Evolutionary conservation across 2,329 filamentous ascomycete genomes (phyloP).

Genomic region (Chrysoporthe puriensis): DNA sequence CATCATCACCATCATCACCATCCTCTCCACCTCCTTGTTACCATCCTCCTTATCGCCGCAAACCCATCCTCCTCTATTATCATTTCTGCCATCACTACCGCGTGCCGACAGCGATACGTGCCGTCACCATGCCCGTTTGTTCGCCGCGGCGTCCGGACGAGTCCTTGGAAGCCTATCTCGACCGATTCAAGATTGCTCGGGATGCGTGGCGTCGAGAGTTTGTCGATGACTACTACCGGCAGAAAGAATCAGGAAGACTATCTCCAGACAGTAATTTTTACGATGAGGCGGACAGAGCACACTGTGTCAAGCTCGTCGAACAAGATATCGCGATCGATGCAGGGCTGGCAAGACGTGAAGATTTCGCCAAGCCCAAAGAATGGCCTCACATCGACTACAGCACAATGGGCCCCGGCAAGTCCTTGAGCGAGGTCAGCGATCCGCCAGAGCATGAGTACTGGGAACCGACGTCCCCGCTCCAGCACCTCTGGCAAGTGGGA

Average conservation of each 20-base stretch:
- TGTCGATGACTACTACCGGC: slow-evolving; percentile 5
- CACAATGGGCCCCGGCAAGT: slow-evolving; percentile 1
- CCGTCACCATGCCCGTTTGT: no score
- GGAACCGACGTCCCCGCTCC: neutral
- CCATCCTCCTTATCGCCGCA: no score
- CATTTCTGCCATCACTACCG: neutral
- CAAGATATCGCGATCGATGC: slow-evolving; percentile 2
- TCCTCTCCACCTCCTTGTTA: no score
- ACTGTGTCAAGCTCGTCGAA: no score
- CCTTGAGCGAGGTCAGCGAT: slow-evolving; percentile 12
- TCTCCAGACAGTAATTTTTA: no score
- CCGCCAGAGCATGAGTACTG: neutral
- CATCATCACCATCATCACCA: no score
- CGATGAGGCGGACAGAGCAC: no score
- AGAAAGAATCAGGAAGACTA: neutral
- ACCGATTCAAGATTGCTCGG: neutral
- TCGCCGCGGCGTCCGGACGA: slow-evolving; percentile 5
- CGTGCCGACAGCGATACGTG: no score
- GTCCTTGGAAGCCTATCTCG: neutral
- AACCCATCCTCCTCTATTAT: neutral
- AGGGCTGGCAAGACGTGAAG: slow-evolving; percentile 1
- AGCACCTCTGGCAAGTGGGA: no score
- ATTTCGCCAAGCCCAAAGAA: neutral
- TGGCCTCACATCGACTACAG: neutral
- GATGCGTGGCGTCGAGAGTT: slow-evolving; percentile 9